Evolutionary conservation across 164 flowering plant species (phyloP).

Genomic region (Pachysandra terminalis): DNA sequence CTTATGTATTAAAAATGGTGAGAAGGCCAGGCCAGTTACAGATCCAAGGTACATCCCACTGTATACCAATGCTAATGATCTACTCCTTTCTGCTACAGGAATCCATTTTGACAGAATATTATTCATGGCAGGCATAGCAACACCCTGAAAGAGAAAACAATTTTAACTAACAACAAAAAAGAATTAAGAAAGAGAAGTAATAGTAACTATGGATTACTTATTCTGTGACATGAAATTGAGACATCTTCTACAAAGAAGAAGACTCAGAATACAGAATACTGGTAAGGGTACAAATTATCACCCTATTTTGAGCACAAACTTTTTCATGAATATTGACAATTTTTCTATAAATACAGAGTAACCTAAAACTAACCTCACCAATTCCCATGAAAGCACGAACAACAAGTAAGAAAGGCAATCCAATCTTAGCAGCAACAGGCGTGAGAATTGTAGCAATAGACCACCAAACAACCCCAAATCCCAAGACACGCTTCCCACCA

Average conservation of each 20-base stretch:
- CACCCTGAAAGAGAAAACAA: constrained; percentile 63
- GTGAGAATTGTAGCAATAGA: constrained; percentile 90
- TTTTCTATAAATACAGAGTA: neutral
- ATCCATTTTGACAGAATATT: constrained; percentile 93
- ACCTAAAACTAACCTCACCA: constrained; percentile 73
- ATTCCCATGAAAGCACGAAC: constrained; percentile 94
- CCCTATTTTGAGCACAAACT: neutral
- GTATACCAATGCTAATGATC: constrained; percentile 91
- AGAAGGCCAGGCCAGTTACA: constrained; percentile 91
- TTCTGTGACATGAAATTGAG: neutral
- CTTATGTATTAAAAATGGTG: constrained; percentile 79
- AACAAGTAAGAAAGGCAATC: constrained; percentile 86
- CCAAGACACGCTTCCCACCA: constrained; percentile 86
- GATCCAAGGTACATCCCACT: constrained; percentile 99
- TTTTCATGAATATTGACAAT: neutral
- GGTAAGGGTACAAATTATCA: neutral
- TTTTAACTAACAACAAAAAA: neutral
- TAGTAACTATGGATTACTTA: neutral
- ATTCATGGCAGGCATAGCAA: constrained; percentile 99
- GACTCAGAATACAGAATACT: neutral
- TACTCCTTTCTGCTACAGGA: constrained; percentile 92
- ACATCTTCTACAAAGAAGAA: neutral
- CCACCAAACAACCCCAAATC: constrained; percentile 98
- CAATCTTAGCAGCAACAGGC: constrained; percentile 88
- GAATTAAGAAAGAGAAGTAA: neutral